Evolutionary conservation across 1,139 yeast species (phyloP).

Genomic region (Candida sp.): DNA sequence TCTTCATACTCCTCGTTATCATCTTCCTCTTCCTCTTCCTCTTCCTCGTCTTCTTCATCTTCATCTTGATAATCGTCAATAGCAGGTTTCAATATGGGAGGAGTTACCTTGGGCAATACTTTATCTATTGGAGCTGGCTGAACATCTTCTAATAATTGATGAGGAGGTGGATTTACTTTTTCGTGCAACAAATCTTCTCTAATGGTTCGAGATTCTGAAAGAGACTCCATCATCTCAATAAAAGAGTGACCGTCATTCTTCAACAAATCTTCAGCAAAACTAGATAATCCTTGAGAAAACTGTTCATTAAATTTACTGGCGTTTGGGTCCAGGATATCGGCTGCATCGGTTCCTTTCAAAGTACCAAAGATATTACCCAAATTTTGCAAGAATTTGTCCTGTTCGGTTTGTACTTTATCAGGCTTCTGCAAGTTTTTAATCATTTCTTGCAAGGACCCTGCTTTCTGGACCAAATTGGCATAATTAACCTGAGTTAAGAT

Average conservation of each 20-base stretch:
- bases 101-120: neutral
- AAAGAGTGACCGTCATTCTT: conserved; percentile 74
- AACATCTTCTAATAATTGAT: conserved; percentile 2
- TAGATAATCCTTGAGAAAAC: conserved; percentile 39
- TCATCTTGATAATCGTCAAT: conserved; percentile 14
- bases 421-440: conserved; percentile 25
- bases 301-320: conserved; percentile 13
- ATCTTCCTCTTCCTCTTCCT: conserved; percentile 22
- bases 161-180: conserved; percentile 4
- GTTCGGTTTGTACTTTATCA: conserved; percentile 25
- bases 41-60: conserved; percentile 17
- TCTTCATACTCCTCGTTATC: conserved; percentile 26
- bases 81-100: conserved; percentile 4
- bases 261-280: conserved; percentile 75
- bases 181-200: conserved; percentile 39
- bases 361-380: conserved; percentile 20
- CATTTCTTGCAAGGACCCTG: conserved; percentile 26
- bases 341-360: conserved; percentile 6
- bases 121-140: conserved; percentile 2
- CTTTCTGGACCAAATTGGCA: conserved; percentile 19
- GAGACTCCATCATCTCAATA: conserved; percentile 72
- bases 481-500: conserved; percentile 8
- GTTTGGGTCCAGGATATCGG: conserved; percentile 5
- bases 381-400: conserved; percentile 24
- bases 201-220: conserved; percentile 56